Evolutionary conservation across 2,329 filamentous ascomycete genomes (phyloP).

Genomic region (Acrodontium crateriforme): DNA sequence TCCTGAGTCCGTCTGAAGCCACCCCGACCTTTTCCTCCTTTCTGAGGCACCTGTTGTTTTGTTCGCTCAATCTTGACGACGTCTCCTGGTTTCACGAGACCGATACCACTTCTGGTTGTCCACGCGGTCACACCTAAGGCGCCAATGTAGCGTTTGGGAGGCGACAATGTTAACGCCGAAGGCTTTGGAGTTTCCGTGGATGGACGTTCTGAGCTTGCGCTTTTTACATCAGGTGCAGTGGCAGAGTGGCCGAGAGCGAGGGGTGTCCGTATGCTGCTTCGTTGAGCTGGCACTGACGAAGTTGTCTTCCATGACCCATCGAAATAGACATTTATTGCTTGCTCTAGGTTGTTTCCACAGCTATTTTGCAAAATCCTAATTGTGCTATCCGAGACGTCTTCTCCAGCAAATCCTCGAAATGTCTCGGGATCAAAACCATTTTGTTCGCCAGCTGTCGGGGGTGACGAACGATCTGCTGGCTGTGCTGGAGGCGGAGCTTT

Average conservation of each 20-base stretch:
- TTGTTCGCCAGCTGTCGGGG: constrained; percentile 4
- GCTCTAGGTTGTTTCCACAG: constrained; percentile 41
- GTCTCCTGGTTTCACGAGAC: constrained; percentile 68
- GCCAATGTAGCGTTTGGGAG: constrained; percentile 62
- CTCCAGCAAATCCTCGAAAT: constrained; percentile 46
- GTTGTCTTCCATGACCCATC: constrained; percentile 46
- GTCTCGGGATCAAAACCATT: constrained; percentile 39
- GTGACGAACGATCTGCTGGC: constrained; percentile 19
- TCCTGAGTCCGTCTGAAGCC: constrained; percentile 58
- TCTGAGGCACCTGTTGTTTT: constrained; percentile 49
- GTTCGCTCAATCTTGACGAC: constrained; percentile 75
- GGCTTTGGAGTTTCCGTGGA: constrained; percentile 4
- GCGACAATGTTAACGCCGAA: constrained; percentile 28
- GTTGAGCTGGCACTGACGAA: constrained; percentile 10
- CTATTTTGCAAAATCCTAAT: constrained; percentile 35
- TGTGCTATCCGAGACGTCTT: constrained; percentile 30
- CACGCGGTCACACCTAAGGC: constrained; percentile 85
- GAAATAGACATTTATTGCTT: constrained; percentile 50
- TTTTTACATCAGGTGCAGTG: constrained; percentile 4
- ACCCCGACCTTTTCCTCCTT: constrained; percentile 27
- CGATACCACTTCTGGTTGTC: constrained; percentile 71
- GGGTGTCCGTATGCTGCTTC: constrained; percentile 3
- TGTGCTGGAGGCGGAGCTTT: constrained; percentile 17
- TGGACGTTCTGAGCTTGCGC: neutral
- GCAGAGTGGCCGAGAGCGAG: constrained; percentile 1